Conservation (phyloP, 2,329 filamentous ascomycete species). For the Monilinia vaccinii-corymbosi region DNA sequence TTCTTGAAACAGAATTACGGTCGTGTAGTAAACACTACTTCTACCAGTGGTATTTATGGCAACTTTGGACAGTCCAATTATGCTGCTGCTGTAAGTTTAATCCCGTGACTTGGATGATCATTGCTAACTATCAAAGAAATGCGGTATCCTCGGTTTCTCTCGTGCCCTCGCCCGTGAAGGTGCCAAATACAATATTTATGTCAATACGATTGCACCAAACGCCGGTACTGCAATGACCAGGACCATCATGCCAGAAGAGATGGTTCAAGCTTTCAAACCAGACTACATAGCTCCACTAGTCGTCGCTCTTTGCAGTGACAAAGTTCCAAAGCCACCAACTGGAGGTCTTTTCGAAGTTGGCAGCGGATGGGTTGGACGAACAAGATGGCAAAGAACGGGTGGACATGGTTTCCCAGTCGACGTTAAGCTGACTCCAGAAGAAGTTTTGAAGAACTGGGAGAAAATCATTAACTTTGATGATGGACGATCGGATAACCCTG, state of each 20-base stretch:
- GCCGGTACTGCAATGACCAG: slow-evolving; percentile 93
- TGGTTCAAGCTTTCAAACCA: slow-evolving; percentile 98
- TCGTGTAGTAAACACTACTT: slow-evolving; percentile 92
- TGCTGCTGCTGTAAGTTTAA: slow-evolving; percentile 62
- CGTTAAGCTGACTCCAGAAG: slow-evolving; percentile 73
- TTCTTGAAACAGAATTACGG: slow-evolving; percentile 99
- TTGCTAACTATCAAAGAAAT: slow-evolving; percentile 47
- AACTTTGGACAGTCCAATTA: slow-evolving; percentile 99
- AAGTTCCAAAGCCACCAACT: slow-evolving; percentile 73
- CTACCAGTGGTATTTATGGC: slow-evolving; percentile 94
- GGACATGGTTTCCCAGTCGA: slow-evolving; percentile 89
- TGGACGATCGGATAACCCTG: slow-evolving; percentile 77
- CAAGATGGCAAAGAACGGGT: slow-evolving; percentile 87
- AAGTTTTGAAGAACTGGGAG: slow-evolving; percentile 65
- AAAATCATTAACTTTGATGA: slow-evolving; percentile 82
- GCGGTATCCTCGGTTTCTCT: slow-evolving; percentile 90
- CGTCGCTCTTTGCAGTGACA: slow-evolving; percentile 74
- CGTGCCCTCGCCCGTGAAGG: slow-evolving; percentile 88
- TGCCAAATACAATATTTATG: slow-evolving; percentile 92
- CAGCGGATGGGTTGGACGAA: slow-evolving; percentile 85
- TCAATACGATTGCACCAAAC: slow-evolving; percentile 97
- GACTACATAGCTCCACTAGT: slow-evolving; percentile 96
- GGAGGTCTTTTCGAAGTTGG: slow-evolving; percentile 91
- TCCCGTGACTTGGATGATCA: slow-evolving; percentile 27
- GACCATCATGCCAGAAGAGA: slow-evolving; percentile 89